Evolutionary conservation across 768 basidiomycete genomes (phyloP).

Genomic region (Gymnopilus junonius): DNA sequence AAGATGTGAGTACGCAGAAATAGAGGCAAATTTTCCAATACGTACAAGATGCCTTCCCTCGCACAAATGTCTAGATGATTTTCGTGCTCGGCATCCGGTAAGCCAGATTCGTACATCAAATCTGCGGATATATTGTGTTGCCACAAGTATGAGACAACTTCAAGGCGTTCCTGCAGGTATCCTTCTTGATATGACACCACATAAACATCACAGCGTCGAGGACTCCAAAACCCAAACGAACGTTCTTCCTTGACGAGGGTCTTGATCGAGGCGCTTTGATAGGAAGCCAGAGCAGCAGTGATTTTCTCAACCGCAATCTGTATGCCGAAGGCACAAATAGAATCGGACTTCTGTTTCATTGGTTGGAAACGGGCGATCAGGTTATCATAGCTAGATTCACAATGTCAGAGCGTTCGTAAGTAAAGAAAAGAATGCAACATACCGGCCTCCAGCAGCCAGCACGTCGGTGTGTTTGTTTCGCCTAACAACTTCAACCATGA

Average conservation of each 20-base stretch:
- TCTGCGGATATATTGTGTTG: constrained; percentile 83
- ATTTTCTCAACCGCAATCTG: constrained; percentile 85
- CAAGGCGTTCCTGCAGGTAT: constrained; percentile 75
- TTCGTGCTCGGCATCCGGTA: constrained; percentile 66
- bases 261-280: constrained; percentile 71
- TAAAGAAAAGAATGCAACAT: background rate
- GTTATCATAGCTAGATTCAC: constrained; percentile 64
- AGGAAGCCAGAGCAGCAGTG: constrained; percentile 66
- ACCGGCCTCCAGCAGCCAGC: constrained; percentile 85
- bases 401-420: background rate
- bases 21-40: background rate
- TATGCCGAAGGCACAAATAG: constrained; percentile 70
- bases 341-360: constrained; percentile 54
- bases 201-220: constrained; percentile 88
- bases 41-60: constrained; percentile 86
- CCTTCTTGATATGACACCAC: constrained; percentile 80
- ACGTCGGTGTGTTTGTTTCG: constrained; percentile 69
- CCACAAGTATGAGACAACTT: constrained; percentile 80
- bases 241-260: constrained; percentile 75
- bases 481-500: constrained; percentile 76
- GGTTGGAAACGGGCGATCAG: constrained; percentile 65
- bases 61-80: constrained; percentile 67
- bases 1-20: background rate
- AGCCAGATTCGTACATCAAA: constrained; percentile 82
- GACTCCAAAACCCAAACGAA: constrained; percentile 90